These are phyloP conservation scores for Aspergillus haitiensis DNA, from an alignment of 495 filamentous ascomycete species.

Conservation along the genomic window DNA sequence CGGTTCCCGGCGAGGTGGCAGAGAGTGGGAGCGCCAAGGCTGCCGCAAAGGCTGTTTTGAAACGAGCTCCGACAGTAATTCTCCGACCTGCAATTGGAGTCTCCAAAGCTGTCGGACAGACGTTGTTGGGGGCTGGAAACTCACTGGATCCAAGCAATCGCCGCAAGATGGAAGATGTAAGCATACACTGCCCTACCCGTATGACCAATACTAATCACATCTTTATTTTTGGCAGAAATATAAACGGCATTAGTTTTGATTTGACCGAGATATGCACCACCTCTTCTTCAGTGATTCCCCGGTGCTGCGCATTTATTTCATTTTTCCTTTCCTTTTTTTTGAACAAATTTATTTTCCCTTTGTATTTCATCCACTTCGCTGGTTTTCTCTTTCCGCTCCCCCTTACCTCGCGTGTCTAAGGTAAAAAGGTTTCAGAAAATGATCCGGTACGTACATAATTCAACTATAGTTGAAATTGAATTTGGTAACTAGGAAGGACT, in stretches of 20 bases:
- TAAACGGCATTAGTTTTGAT: conserved; percentile 39
- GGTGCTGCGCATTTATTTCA: conserved; percentile 4
- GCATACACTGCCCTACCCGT: conserved; percentile 31
- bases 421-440: not conserved
- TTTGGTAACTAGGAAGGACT: not conserved
- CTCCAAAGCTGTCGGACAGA: conserved; percentile 84
- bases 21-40: conserved; percentile 82
- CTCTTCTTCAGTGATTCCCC: conserved; percentile 16
- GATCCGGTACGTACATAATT: conserved; percentile 1
- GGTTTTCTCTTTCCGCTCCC: not conserved
- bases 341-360: not conserved
- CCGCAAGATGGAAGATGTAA: conserved; percentile 83
- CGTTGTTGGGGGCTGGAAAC: conserved; percentile 91
- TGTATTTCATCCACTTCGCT: not conserved
- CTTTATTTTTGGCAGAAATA: conserved; percentile 37
- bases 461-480: conserved; percentile 1
- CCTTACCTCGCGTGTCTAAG: not conserved
- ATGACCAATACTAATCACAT: conserved; percentile 4
- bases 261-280: not conserved
- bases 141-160: conserved; percentile 81
- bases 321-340: conserved; percentile 4
- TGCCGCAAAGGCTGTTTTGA: conserved; percentile 75
- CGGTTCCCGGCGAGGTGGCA: conserved; percentile 88
- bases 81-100: conserved; percentile 88
- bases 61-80: conserved; percentile 84